Conservation (phyloP, 495 filamentous ascomycete species). For the Penicillium pulvis region DNA sequence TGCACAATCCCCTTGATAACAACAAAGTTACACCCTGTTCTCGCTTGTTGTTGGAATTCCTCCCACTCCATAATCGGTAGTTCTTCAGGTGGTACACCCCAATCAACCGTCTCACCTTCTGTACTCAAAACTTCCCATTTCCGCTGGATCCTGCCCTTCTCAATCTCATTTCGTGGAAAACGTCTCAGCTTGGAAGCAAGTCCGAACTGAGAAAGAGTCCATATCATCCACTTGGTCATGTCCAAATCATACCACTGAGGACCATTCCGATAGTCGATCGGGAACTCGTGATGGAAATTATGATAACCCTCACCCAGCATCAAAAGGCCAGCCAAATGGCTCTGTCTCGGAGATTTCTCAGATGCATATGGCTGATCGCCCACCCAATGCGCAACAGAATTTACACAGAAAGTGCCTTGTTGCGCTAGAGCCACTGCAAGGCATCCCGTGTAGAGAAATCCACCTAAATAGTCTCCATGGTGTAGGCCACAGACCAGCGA, state of each 20-base stretch:
- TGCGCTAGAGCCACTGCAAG: conserved; percentile 92
- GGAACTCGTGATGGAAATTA: conserved; percentile 99
- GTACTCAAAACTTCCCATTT: conserved; percentile 94
- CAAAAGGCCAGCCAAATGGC: conserved; percentile 68
- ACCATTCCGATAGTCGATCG: conserved; percentile 94
- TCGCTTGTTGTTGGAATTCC: conserved; percentile 78
- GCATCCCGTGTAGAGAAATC: conserved; percentile 88
- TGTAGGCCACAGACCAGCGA: conserved; percentile 74
- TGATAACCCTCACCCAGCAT: conserved; percentile 83
- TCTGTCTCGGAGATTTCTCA: conserved; percentile 91
- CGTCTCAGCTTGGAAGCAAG: conserved; percentile 90
- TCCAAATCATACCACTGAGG: conserved; percentile 96
- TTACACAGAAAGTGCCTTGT: conserved; percentile 97
- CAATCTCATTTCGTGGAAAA: conserved; percentile 93
- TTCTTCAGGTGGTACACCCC: conserved; percentile 81
- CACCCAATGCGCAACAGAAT: conserved; percentile 95
- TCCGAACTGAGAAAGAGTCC: conserved; percentile 83
- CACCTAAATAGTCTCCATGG: conserved; percentile 84
- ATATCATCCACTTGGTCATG: conserved; percentile 97
- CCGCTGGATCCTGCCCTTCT: conserved; percentile 93
- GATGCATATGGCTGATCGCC: conserved; percentile 96
- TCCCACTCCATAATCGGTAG: conserved; percentile 73
- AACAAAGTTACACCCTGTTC: conserved; percentile 79
- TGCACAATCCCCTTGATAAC: conserved; percentile 89
- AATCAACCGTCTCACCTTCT: conserved; percentile 82